Conservation (phyloP, 805 yeast species). For the Metschnikowia baotianmanensis region DNA sequence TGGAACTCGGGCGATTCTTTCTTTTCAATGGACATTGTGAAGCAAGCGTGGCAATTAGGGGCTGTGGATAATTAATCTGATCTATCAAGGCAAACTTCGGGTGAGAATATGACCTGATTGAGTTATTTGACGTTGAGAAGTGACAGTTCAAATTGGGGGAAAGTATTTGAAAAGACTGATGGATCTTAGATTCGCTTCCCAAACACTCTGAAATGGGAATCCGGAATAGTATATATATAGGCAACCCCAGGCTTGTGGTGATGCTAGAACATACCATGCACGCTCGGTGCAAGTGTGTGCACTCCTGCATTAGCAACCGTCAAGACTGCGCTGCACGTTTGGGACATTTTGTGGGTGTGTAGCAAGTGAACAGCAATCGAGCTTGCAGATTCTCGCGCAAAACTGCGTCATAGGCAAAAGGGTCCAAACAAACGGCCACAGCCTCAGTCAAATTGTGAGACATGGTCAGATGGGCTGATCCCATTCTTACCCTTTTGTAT, state of each 20-base stretch:
- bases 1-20: constrained; percentile 27
- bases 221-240: constrained; percentile 3
- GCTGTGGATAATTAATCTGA: neutral
- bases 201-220: neutral
- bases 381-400: neutral
- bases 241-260: constrained; percentile 4
- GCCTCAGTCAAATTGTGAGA: too few species aligned
- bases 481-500: too few species aligned
- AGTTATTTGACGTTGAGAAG: neutral
- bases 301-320: constrained; percentile 10
- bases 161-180: neutral
- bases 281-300: constrained; percentile 2
- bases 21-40: constrained; percentile 10
- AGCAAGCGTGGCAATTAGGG: neutral
- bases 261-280: constrained; percentile 8
- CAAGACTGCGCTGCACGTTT: neutral
- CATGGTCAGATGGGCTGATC: too few species aligned
- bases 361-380: constrained; percentile 6
- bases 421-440: too few species aligned
- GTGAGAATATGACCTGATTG: too few species aligned
- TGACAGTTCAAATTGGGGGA: neutral
- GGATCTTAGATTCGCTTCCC: neutral
- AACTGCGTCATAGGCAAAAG: neutral
- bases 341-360: constrained; percentile 6
- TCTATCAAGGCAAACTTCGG: too few species aligned